Evolutionary conservation across 371 early-diverging fungal genomes (phyloP).

Genomic region (Saksenaea vasiformis): DNA sequence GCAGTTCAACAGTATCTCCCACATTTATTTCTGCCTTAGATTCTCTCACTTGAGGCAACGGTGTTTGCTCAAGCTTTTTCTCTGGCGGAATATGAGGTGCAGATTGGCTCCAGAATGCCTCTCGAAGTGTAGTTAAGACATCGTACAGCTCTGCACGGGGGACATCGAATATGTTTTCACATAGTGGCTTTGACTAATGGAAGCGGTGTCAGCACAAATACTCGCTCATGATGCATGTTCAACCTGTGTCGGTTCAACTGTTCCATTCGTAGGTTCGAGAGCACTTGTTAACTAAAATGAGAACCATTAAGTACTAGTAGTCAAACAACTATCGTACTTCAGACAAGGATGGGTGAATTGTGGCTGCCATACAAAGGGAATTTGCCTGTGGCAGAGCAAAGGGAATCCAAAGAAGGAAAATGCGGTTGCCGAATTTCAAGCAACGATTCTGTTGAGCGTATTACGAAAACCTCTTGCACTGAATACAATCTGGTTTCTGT

Average conservation of each 20-base stretch:
- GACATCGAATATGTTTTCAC: constrained; percentile 14
- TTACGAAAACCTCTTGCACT: no score
- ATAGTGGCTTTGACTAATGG: neutral
- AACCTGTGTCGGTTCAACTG: neutral
- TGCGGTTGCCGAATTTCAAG: no score
- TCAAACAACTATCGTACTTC: neutral
- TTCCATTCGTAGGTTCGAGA: neutral
- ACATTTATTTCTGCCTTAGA: neutral
- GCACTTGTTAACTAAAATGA: neutral
- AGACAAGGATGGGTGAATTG: neutral
- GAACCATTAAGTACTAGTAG: neutral
- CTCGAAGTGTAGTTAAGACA: neutral
- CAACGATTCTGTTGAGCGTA: no score
- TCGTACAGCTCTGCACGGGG: neutral
- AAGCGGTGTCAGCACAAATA: neutral
- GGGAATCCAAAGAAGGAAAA: no score
- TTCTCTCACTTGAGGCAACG: neutral
- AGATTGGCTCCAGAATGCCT: constrained; percentile 5
- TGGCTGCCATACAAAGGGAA: neutral
- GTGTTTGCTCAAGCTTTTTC: no score
- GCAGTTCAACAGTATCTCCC: no score
- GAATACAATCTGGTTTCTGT: no score
- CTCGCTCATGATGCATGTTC: neutral
- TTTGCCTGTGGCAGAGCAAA: no score
- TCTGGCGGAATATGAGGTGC: neutral